These are phyloP conservation scores for Solanum verrucosum DNA, from an alignment of 257 asterid species.

Conservation along the genomic window DNA sequence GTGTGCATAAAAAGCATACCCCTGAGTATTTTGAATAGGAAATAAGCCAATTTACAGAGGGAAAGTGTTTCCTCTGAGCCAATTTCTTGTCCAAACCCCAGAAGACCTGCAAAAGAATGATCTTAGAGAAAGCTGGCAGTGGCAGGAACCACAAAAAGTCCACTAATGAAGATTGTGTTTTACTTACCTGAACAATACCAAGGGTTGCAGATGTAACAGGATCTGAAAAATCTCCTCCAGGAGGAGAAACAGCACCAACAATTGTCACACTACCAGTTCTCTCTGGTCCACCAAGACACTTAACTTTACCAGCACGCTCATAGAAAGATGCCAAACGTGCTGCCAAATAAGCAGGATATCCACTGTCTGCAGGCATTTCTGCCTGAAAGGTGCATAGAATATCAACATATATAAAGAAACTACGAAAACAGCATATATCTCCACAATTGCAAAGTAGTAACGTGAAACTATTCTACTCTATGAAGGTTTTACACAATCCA, in stretches of 20 bases:
- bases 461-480: neutral
- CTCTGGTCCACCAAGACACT: conserved; percentile 98
- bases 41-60: conserved; percentile 98
- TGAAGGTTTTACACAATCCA: neutral
- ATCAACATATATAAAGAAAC: neutral
- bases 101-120: conserved; percentile 58
- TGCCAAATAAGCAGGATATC: conserved; percentile 97
- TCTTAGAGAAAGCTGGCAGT: conserved; percentile 2
- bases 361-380: conserved; percentile 99
- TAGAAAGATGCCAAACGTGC: conserved; percentile 98
- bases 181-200: conserved; percentile 86
- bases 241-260: conserved; percentile 99
- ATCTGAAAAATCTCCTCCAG: conserved; percentile 99
- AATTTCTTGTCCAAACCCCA: conserved; percentile 99
- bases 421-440: neutral
- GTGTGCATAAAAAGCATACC: conserved; percentile 29
- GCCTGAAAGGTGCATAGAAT: conserved; percentile 38
- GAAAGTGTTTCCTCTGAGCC: conserved; percentile 97
- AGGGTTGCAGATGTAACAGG: conserved; percentile 99
- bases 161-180: conserved; percentile 4
- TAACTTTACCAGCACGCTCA: conserved; percentile 99
- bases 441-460: neutral
- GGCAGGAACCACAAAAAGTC: neutral
- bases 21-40: conserved; percentile 95
- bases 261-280: conserved; percentile 97